Conservation (phyloP, 345 rosid genomes). For the Linum trigynum region DNA sequence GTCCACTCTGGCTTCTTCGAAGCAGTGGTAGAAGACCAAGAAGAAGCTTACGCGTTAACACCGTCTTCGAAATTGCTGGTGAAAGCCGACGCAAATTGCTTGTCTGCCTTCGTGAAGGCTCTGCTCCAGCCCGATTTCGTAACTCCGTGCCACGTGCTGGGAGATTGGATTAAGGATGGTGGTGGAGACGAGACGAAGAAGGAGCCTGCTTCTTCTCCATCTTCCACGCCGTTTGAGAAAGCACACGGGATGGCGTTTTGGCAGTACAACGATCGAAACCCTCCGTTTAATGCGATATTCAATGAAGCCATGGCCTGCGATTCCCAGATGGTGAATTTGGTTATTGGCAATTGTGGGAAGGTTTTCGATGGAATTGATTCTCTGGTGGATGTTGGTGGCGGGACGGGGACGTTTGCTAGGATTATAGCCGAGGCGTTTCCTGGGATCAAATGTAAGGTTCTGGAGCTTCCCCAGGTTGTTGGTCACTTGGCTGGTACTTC, state of each 20-base stretch:
- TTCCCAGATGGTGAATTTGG: slow-evolving; percentile 13
- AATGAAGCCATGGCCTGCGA: slow-evolving; percentile 23
- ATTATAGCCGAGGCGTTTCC: slow-evolving; percentile 10
- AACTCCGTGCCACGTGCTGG: slow-evolving; percentile 25
- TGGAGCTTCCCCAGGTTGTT: slow-evolving; percentile 19
- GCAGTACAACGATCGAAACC: slow-evolving; percentile 12
- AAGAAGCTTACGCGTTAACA: slow-evolving; percentile 30
- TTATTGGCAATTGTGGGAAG: slow-evolving; percentile 1
- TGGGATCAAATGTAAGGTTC: slow-evolving; percentile 11
- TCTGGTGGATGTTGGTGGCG: slow-evolving; percentile 23
- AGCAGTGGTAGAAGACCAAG: slow-evolving; percentile 2
- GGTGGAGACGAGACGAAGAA: background rate
- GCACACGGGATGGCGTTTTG: slow-evolving; percentile 15
- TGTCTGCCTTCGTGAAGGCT: slow-evolving; percentile 24
- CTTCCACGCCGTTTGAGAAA: slow-evolving; percentile 7
- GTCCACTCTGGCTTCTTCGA: slow-evolving; percentile 34
- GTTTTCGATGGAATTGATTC: slow-evolving; percentile 15
- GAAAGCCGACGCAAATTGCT: slow-evolving; percentile 21
- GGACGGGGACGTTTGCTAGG: slow-evolving; percentile 16
- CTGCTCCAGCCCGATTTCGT: slow-evolving; percentile 22
- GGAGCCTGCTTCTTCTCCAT: too few relatives aligned
- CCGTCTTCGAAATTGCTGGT: slow-evolving; percentile 28
- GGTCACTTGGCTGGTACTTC: slow-evolving; percentile 7
- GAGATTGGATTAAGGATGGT: slow-evolving; percentile 23
- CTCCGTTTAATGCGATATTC: slow-evolving; percentile 3